These are phyloP conservation scores for Leccinellum rugosiceps DNA, from an alignment of 768 basidiomycete genomes.

Conservation along the genomic window DNA sequence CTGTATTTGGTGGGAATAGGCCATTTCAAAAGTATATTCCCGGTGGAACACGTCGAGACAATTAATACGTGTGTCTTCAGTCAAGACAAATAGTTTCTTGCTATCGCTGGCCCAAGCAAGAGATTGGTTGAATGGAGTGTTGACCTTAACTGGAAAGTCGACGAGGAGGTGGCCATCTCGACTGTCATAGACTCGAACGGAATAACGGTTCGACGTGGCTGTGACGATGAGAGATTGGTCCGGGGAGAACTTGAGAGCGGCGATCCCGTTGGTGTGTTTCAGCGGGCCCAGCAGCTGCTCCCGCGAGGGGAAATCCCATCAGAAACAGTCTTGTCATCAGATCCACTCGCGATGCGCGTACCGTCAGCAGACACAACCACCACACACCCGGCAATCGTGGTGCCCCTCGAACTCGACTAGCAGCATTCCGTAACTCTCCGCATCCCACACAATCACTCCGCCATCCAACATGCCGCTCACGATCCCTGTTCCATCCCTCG, in stretches of 20 bases:
- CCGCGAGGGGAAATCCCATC: background rate
- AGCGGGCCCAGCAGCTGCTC: background rate
- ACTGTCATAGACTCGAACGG: background rate
- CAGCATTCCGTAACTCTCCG: background rate
- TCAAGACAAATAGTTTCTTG: background rate
- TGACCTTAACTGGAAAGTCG: background rate
- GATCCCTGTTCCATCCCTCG: background rate
- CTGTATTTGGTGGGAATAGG: background rate
- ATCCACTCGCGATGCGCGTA: background rate
- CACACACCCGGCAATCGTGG: background rate
- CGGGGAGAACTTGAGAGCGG: background rate
- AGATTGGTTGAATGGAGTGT: background rate
- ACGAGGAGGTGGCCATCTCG: background rate
- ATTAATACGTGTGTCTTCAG: background rate
- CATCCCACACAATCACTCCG: background rate
- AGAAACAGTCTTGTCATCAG: background rate
- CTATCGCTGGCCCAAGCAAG: background rate
- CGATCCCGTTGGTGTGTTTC: background rate
- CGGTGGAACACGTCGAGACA: background rate
- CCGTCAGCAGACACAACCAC: background rate
- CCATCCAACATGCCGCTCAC: background rate
- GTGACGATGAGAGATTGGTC: background rate
- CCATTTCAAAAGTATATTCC: background rate
- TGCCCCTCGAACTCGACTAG: background rate
- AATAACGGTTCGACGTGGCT: background rate